phyloP scores from a whole-genome alignment of 768 basidiomycete species.

The Hydnomerulius pinastri region DNA sequence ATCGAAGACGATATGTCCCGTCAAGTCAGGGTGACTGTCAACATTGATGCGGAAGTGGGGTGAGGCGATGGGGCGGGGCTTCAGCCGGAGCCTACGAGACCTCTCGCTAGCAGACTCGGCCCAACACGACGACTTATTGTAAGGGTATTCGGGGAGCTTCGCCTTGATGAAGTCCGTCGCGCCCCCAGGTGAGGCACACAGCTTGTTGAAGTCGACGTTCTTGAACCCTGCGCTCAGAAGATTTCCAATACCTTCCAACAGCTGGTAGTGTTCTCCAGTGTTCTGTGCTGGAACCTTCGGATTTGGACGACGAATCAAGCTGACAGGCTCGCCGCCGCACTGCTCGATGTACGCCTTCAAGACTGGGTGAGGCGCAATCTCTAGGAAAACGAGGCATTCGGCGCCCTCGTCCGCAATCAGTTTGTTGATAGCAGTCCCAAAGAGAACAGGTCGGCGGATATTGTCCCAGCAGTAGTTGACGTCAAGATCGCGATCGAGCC shows the following conservation, averaged over 20 bases:
- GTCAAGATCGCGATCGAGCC: conserved; percentile 30
- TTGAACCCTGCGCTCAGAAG: conserved; percentile 32
- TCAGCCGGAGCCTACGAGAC: conserved; percentile 27
- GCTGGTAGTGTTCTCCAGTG: conserved; percentile 34
- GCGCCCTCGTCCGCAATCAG: conserved; percentile 30
- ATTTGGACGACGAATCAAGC: conserved; percentile 34
- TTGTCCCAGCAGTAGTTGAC: conserved; percentile 38
- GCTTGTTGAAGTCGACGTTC: conserved; percentile 28
- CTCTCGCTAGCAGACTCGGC: conserved; percentile 24
- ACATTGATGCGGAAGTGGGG: conserved; percentile 36
- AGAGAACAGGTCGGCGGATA: conserved; percentile 36
- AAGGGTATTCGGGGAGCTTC: conserved; percentile 32
- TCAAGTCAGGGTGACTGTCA: conserved; percentile 37
- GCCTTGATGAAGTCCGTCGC: conserved; percentile 21
- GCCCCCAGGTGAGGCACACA: conserved; percentile 25
- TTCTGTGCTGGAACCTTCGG: conserved; percentile 31
- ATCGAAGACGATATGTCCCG: conserved; percentile 46
- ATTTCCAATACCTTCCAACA: conserved; percentile 34
- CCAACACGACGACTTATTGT: conserved; percentile 30
- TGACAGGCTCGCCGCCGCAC: conserved; percentile 32
- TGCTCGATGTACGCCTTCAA: conserved; percentile 36
- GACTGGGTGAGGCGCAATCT: conserved; percentile 37
- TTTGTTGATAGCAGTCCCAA: conserved; percentile 35
- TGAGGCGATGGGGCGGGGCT: conserved; percentile 39
- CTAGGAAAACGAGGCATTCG: conserved; percentile 31